phyloP scores from a whole-genome alignment of 106 monocot genomes.

The Allium fistulosum region DNA sequence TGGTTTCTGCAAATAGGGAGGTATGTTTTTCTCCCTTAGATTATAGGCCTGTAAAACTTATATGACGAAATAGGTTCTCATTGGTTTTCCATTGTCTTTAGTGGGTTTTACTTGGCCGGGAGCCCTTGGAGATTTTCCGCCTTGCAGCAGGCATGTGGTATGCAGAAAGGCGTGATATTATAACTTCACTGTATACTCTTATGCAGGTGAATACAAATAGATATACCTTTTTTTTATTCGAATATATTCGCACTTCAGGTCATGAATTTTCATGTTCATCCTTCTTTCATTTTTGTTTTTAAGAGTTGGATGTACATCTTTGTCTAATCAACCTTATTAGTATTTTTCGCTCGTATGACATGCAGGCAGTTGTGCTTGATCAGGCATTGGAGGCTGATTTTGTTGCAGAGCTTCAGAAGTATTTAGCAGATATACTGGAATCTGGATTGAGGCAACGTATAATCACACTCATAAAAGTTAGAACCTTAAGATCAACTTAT shows the following conservation, averaged over 20 bases:
- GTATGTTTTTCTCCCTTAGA: slow-evolving; percentile 23
- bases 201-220: slow-evolving; percentile 46
- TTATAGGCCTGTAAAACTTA: neutral
- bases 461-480: slow-evolving; percentile 74
- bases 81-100: slow-evolving; percentile 7
- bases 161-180: slow-evolving; percentile 77
- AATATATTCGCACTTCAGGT: neutral
- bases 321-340: neutral
- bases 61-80: too few species aligned
- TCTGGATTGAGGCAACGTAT: slow-evolving; percentile 67
- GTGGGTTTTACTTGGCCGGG: slow-evolving; percentile 83
- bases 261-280: neutral
- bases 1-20: slow-evolving; percentile 82
- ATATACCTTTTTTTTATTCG: neutral
- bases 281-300: neutral
- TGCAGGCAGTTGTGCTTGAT: slow-evolving; percentile 83
- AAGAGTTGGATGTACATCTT: neutral
- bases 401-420: slow-evolving; percentile 60
- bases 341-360: neutral
- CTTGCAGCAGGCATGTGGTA: slow-evolving; percentile 96
- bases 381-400: slow-evolving; percentile 74
- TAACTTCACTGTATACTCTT: slow-evolving; percentile 78
- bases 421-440: slow-evolving; percentile 61
- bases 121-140: slow-evolving; percentile 78
- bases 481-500: neutral